Evolutionary conservation across 2,329 filamentous ascomycete genomes (phyloP).

Genomic region (Zymoseptoria crescenta): DNA sequence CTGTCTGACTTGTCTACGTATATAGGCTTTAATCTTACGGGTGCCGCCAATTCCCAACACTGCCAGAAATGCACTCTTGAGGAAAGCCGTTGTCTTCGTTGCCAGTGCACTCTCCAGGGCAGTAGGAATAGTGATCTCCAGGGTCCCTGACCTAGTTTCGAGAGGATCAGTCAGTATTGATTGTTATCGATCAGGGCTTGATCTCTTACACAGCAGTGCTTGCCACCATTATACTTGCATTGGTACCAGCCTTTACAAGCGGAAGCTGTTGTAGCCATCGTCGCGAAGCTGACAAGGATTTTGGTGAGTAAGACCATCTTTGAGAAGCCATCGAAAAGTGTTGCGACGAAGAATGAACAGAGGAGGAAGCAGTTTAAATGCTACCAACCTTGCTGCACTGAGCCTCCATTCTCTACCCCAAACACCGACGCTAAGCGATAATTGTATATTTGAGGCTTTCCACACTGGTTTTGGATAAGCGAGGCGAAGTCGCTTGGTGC

Average conservation of each 20-base stretch:
- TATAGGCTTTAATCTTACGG: not conserved
- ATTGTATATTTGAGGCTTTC: too few relatives aligned
- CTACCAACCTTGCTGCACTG: too few relatives aligned
- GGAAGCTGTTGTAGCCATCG: not conserved
- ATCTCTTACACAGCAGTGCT: not conserved
- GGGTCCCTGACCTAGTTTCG: not conserved
- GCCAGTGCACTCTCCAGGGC: not conserved
- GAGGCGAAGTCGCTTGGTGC: too few relatives aligned
- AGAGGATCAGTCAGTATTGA: not conserved
- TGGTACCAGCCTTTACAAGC: not conserved
- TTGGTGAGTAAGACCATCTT: not conserved
- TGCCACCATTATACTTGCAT: not conserved
- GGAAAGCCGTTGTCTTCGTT: not conserved
- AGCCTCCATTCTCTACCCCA: too few relatives aligned
- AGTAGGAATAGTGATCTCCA: not conserved
- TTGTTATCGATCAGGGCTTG: not conserved
- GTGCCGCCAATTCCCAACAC: not conserved
- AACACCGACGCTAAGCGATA: too few relatives aligned
- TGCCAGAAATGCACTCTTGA: not conserved
- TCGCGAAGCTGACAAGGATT: not conserved
- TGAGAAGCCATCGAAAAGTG: not conserved
- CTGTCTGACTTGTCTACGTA: not conserved
- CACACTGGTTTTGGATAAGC: too few relatives aligned
- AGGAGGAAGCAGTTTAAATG: not conserved
- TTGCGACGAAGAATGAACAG: not conserved